phyloP scores from a whole-genome alignment of 345 rosid genomes.

The Eutrema yunnanense region DNA sequence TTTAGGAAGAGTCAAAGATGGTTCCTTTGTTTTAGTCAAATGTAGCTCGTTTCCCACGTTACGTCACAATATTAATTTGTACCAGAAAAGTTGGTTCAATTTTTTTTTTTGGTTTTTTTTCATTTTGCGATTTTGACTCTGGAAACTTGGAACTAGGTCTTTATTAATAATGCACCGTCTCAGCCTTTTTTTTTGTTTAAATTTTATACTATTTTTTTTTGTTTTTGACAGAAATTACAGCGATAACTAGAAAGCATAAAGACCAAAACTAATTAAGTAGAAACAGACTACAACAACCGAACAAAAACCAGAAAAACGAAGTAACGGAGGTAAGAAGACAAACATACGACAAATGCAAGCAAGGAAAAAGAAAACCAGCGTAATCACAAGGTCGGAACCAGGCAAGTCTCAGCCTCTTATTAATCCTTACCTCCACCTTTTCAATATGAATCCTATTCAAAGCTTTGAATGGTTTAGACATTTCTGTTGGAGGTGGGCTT shows the following conservation, averaged over 20 bases:
- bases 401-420: background rate
- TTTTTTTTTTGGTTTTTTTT: background rate
- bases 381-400: no score
- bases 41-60: conserved; percentile 1
- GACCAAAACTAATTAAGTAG: no score
- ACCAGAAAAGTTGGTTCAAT: background rate
- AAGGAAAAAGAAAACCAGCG: no score
- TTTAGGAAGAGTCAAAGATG: background rate
- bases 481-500: no score
- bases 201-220: no score
- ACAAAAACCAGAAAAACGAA: no score
- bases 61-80: background rate
- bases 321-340: no score
- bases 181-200: no score
- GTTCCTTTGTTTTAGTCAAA: conserved; percentile 13
- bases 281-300: no score
- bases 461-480: background rate
- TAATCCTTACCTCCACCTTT: background rate
- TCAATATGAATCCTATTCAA: conserved; percentile 7
- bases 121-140: background rate
- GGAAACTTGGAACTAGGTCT: background rate
- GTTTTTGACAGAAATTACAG: no score
- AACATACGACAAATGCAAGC: no score
- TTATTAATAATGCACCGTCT: conserved; percentile 13
- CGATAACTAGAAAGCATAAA: no score